Evolutionary conservation across 2,329 filamentous ascomycete genomes (phyloP).

Genomic region (Xylariaceae sp.): DNA sequence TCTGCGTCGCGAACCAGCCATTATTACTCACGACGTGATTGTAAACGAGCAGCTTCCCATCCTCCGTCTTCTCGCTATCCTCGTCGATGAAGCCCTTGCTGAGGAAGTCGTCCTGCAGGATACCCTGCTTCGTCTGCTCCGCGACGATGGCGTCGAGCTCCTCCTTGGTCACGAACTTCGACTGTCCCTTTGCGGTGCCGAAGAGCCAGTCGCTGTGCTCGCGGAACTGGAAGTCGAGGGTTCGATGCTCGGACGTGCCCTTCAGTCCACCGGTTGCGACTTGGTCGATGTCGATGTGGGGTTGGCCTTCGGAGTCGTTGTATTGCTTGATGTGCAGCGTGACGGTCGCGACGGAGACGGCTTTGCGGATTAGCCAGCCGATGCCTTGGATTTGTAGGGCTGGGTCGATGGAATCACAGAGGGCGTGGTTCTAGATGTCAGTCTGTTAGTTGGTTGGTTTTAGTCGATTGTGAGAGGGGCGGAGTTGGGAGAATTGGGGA

Average conservation of each 20-base stretch:
- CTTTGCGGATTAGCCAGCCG: conserved; percentile 68
- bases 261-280: conserved; percentile 66
- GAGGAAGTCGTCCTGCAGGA: conserved; percentile 51
- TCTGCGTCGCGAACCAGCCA: conserved; percentile 54
- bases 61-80: conserved; percentile 44
- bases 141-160: conserved; percentile 53
- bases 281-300: conserved; percentile 71
- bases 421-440: conserved; percentile 61
- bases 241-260: conserved; percentile 56
- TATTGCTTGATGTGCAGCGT: conserved; percentile 60
- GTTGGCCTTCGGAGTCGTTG: conserved; percentile 39
- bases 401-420: conserved; percentile 66
- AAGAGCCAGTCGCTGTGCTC: conserved; percentile 77
- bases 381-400: conserved; percentile 70
- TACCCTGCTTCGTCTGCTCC: conserved; percentile 53
- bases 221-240: conserved; percentile 49
- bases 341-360: conserved; percentile 64
- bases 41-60: conserved; percentile 61
- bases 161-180: conserved; percentile 47
- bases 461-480: neutral
- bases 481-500: neutral
- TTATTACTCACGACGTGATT: conserved; percentile 55
- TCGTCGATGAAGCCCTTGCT: conserved; percentile 60
- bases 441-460: neutral
- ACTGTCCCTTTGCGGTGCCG: conserved; percentile 62